Base-by-base conservation (phyloP, 75 land plant genomes). In the Gnetum montanum region DNA sequence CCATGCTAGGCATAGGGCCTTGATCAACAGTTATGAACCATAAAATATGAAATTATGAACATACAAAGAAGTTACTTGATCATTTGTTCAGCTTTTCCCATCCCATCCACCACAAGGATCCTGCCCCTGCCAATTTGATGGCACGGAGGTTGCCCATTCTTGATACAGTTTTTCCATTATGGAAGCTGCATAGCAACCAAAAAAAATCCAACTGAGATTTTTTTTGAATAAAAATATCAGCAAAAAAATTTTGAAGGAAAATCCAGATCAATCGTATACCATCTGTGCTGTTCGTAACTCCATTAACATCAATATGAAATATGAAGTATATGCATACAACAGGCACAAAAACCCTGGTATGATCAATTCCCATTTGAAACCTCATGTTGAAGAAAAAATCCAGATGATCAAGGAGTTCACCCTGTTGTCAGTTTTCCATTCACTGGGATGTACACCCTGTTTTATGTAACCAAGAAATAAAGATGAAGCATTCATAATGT, bases 71-170 rank as follows among this genome's bases (percentile, higher is more conserved):
- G 8, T 27, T 27, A 57, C 19, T 12, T 10, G 16, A 16, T 13
- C 51, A 47, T 8, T 43, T 26, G 18, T 44, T 48, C 48, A 57
- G 59, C 0, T 45, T 2, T 43, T 22, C 20, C 59, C 48, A 38
- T 46, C 59, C 59, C 59, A 57, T n/a, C 28, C 1, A 7, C 53
- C 59, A 24, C 59, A 57, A 15, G 59, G 59, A 26, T 57, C 59
- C 6, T 16, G 2, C 1, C 47, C 47, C 6, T 6, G n/a, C 59
- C 59, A 57, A 43, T 0, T 41, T 23, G n/a, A 2, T 13, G 59
- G 59, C 19, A 22, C 36, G 13, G 59, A 43, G 53, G 4, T 22
- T 26, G 12, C 29, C 59, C 44, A 57, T 16, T 22, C 4, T 26
- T 6, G 3, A n/a, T 11, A 23, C 59, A 41, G 6, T 23, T 4